These are phyloP conservation scores for Hirschioporus abietinus DNA, from an alignment of 768 basidiomycete species.

Conservation along the genomic window DNA sequence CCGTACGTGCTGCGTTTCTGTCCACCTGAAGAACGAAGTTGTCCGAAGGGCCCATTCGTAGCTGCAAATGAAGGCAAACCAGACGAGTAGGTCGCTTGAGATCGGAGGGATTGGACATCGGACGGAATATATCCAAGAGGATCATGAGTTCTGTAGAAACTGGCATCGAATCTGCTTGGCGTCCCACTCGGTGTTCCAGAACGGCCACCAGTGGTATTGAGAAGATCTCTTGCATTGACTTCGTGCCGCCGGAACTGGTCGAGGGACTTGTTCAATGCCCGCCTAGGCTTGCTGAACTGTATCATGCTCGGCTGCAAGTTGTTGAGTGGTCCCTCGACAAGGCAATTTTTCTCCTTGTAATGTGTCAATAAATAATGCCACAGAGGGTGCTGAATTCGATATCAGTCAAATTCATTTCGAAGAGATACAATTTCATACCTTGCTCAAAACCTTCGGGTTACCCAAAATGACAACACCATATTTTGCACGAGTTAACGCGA, in stretches of 20 bases:
- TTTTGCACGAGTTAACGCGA: slow-evolving; percentile 94
- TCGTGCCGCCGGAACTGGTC: slow-evolving; percentile 93
- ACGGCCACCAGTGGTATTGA: slow-evolving; percentile 47
- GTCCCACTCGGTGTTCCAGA: slow-evolving; percentile 92
- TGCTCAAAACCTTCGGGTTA: slow-evolving; percentile 99
- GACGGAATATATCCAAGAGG: slow-evolving; percentile 91
- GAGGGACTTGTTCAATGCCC: slow-evolving; percentile 83
- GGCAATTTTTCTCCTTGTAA: slow-evolving; percentile 91
- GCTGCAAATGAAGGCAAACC: slow-evolving; percentile 79
- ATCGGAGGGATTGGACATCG: slow-evolving; percentile 92
- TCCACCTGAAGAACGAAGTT: slow-evolving; percentile 57
- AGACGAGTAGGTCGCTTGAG: slow-evolving; percentile 94
- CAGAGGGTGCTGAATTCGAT: slow-evolving; percentile 72
- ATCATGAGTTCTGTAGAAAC: slow-evolving; percentile 95
- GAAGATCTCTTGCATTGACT: slow-evolving; percentile 81
- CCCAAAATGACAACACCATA: slow-evolving; percentile 99
- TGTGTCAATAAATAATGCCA: slow-evolving; percentile 99
- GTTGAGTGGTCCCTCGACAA: slow-evolving; percentile 94
- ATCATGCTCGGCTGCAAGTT: slow-evolving; percentile 99
- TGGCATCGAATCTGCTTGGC: slow-evolving; percentile 90
- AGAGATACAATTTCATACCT: slow-evolving; percentile 48
- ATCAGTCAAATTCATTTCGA: slow-evolving; percentile 12
- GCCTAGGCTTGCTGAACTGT: slow-evolving; percentile 96
- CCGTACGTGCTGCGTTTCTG: slow-evolving; percentile 73
- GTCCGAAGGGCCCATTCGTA: slow-evolving; percentile 61